These are phyloP conservation scores for Hippophae rhamnoides DNA, from an alignment of 306 rosid genomes.

Conservation along the genomic window DNA sequence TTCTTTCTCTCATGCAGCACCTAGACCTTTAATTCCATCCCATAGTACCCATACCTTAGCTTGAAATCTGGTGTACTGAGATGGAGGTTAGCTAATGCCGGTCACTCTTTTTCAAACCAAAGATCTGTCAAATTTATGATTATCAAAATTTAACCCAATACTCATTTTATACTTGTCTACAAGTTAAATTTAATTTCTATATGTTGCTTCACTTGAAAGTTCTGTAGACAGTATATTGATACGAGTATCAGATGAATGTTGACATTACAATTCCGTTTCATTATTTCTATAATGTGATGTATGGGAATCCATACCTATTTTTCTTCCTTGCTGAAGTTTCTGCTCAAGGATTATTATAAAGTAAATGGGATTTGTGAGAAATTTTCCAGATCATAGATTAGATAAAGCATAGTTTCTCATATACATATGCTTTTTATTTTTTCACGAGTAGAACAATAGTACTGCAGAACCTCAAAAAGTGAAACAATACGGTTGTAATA, in stretches of 20 bases:
- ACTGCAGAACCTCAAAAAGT: constrained; percentile 16
- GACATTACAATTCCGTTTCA: too few species aligned
- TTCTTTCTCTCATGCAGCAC: not conserved
- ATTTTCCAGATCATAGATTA: not conserved
- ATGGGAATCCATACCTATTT: too few species aligned
- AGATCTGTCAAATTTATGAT: not conserved
- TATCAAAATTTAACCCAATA: not conserved
- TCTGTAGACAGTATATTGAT: not conserved
- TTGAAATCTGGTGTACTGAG: not conserved
- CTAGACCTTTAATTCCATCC: not conserved
- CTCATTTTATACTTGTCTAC: not conserved
- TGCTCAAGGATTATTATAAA: too few species aligned
- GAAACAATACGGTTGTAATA: constrained; percentile 4
- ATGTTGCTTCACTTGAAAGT: not conserved
- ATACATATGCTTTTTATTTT: too few species aligned
- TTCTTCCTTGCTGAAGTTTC: too few species aligned
- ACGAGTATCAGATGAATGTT: not conserved
- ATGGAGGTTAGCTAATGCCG: not conserved
- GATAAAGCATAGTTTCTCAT: not conserved
- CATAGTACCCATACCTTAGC: not conserved
- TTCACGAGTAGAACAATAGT: not conserved
- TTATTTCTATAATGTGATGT: too few species aligned
- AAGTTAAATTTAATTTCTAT: too few species aligned
- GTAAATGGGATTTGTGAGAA: too few species aligned
- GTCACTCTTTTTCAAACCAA: too few species aligned